Conservation (phyloP, 805 yeast genomes). For the Saccharomycopsis sp. region DNA sequence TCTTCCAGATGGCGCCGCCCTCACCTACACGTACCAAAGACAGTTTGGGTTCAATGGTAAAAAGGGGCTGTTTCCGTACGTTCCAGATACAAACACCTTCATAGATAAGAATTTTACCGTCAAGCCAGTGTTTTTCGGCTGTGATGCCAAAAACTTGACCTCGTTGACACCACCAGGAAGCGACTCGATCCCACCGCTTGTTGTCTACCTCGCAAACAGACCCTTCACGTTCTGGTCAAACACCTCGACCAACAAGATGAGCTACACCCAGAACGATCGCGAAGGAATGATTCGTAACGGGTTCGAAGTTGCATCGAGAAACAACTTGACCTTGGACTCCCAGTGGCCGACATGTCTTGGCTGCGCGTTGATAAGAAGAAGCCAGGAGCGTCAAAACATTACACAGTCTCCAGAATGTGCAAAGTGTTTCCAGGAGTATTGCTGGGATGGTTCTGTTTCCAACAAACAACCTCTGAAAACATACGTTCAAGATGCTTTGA, state of each 20-base stretch:
- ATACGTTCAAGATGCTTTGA: too few species aligned
- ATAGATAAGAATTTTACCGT: conserved; percentile 50
- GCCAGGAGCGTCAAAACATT: conserved; percentile 56
- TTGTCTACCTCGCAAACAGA: conserved; percentile 66
- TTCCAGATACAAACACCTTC: conserved; percentile 55
- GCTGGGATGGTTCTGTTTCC: too few species aligned
- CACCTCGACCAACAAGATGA: conserved; percentile 61
- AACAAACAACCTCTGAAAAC: too few species aligned
- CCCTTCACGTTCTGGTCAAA: conserved; percentile 59
- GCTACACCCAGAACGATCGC: conserved; percentile 50
- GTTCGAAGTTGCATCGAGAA: conserved; percentile 56
- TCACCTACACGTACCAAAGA: conserved; percentile 14
- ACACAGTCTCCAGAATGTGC: conserved; percentile 58
- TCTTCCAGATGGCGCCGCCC: conserved; percentile 20
- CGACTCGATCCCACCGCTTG: conserved; percentile 48
- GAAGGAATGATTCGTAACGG: conserved; percentile 61
- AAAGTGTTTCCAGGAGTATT: conserved; percentile 59
- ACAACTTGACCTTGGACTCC: conserved; percentile 56
- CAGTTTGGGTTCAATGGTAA: conserved; percentile 34
- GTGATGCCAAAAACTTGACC: conserved; percentile 58
- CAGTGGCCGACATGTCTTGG: conserved; percentile 71
- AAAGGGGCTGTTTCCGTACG: conserved; percentile 65
- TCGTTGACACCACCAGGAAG: conserved; percentile 30
- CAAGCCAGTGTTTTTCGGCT: conserved; percentile 75
- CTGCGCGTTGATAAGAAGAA: conserved; percentile 75